Evolutionary conservation across 208 protist genomes (phyloP), one percentile per base, ranked within the genome.

Genomic region (Paratrypanosoma confusum): DNA sequence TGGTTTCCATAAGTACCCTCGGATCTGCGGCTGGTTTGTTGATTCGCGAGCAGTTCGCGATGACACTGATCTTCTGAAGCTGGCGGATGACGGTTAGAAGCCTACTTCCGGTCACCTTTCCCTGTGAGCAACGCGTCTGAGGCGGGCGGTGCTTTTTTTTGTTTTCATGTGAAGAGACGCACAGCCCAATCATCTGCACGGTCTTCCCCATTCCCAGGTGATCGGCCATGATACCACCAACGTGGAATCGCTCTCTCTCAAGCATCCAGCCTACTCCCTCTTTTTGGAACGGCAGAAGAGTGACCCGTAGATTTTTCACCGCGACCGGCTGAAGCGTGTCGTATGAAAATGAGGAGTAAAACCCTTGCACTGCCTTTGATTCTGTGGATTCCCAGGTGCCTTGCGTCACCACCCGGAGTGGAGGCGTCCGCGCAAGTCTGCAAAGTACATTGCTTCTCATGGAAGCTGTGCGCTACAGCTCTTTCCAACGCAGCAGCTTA

Each of bases 121-220:
- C 42, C 22, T 43, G 57, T 13, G 8, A 13, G 13, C 28, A n/a
- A n/a, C 13, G 8, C 28, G 28, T 13, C 13, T 33, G 7, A n/a
- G n/a, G n/a, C n/a, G n/a, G n/a, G 0, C 55, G 50, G 1, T 60
- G 66, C 16, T 46, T 41, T 7, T 53, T 29, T 43, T 68, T 65
- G 35, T 75, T 75, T 1, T 75, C 61, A 8, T 40, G 53, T 31
- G 86, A 67, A 5, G 83, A 86, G 3, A 93, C 45, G 50, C 80
- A 93, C 27, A 94, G 41, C 1, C 73, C 85, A 41, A 94, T 90
- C 81, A 94, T 94, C 40, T 94, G 85, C 24, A 94, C 61, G 2
- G 85, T 94, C 55, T 94, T 94, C 0, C 85, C 85, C 77, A 94
- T 89, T 7, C 85, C 85, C 10, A 94, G 57, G 39, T 94, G 85